Evolutionary conservation across 129 eudicot species (phyloP), one percentile per base, ranked within the genome.

Genomic region (Chrysanthemum makinoi): DNA sequence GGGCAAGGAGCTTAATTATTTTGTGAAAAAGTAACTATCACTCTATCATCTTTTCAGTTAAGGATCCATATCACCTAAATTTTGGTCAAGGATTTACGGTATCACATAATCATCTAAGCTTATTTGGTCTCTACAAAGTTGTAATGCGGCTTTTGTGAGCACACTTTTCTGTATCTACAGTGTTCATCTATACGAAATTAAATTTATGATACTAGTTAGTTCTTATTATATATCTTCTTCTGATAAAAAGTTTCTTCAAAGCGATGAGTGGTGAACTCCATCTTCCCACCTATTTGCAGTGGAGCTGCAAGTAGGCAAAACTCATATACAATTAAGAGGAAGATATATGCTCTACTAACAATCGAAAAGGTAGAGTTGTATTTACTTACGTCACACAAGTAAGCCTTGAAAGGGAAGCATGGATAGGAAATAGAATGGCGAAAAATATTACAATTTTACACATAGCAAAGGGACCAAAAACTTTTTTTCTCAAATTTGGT

Each of bases 211-310:
- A 51, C 26, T 15, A 15, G 16, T 2, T 56, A 57, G 54, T 19
- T 6, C 14, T 71, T 14, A 22, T 71, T 39, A 54, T 54, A 54
- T 54, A 15, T 55, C 5, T 57, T 50, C 24, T 67, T 26, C 14
- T 51, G 2, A 68, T 68, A 46, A 67, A 67, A 49, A 4, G 7
- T 8, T 14, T 18, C 55, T 12, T 35, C 18, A 70, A 70, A 35
- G 5, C 63, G 7, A 35, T 12, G 74, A 70, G 65, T 70, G 65
- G 57, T 70, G 52, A 70, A 55, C 74, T 55, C 74, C 65, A 35
- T 70, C 65, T 71, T 57, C 66, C 73, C 66, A 70, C 56, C n/a
- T 71, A 57, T 57, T 43, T 71, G 66, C 75, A 71, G 66, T 71
- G 75, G 65, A 71, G 54, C 7, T 54, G 61, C 72, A 61, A 68